Evolutionary conservation across 495 filamentous ascomycete species (phyloP).

Genomic region (Hyphodiscus hymeniophilus): DNA sequence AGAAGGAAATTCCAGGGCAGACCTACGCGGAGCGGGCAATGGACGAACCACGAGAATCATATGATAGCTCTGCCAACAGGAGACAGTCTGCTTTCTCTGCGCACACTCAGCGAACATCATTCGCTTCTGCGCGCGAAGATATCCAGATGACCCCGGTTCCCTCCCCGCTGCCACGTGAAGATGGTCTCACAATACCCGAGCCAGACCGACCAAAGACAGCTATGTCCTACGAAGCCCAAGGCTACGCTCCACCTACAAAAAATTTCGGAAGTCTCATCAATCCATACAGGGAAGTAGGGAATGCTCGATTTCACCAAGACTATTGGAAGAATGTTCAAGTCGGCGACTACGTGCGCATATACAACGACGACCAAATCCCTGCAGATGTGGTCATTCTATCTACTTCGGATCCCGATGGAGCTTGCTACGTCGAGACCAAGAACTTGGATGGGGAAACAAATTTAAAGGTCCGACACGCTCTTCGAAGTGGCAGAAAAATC

Average conservation of each 20-base stretch:
- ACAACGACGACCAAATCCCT: constrained; percentile 92
- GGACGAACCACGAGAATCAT: constrained; percentile 53
- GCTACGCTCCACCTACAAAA: constrained; percentile 5
- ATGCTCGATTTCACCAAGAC: constrained; percentile 77
- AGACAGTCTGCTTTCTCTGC: constrained; percentile 51
- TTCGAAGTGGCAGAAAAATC: constrained; percentile 74
- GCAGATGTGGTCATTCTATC: constrained; percentile 94
- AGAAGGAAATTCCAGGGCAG: constrained; percentile 33
- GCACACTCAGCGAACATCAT: constrained; percentile 50
- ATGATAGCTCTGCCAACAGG: constrained; percentile 50
- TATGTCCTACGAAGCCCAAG: constrained; percentile 15
- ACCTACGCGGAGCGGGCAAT: constrained; percentile 35
- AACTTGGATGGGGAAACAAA: constrained; percentile 98
- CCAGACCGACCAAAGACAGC: constrained; percentile 30
- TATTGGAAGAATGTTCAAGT: constrained; percentile 95
- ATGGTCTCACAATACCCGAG: constrained; percentile 23
- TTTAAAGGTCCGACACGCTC: constrained; percentile 86
- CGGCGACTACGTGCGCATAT: constrained; percentile 93
- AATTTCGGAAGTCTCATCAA: constrained; percentile 42
- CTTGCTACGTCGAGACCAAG: constrained; percentile 97
- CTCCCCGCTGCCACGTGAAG: constrained; percentile 60
- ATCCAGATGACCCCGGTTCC: constrained; percentile 97
- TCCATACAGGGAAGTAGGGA: constrained; percentile 31
- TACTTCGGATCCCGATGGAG: constrained; percentile 88
- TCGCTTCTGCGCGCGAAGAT: constrained; percentile 42